phyloP scores from a whole-genome alignment of 2,329 filamentous ascomycete genomes.

The Shiraia sp. region DNA sequence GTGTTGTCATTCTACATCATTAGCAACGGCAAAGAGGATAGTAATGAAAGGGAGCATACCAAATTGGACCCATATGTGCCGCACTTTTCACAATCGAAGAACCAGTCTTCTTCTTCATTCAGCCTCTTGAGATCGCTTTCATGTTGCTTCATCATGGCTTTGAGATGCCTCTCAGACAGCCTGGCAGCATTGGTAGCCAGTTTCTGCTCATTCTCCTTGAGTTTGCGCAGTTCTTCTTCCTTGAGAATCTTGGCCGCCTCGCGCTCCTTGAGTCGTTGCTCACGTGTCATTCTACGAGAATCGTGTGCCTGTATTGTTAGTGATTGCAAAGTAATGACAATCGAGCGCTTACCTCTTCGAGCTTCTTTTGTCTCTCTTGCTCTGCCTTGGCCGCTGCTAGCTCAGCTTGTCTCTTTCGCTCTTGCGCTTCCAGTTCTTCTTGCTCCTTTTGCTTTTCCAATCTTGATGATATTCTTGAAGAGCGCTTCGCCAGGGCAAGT shows the following conservation, averaged over 20 bases:
- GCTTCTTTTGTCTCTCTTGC: slow-evolving; percentile 64
- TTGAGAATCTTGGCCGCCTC: slow-evolving; percentile 81
- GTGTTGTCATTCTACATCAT: slow-evolving; percentile 76
- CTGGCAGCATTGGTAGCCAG: slow-evolving; percentile 52
- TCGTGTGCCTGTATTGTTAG: slow-evolving; percentile 66
- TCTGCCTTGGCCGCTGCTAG: slow-evolving; percentile 64
- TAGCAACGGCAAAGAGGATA: slow-evolving; percentile 2
- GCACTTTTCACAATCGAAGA: slow-evolving; percentile 89
- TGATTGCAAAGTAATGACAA: no score
- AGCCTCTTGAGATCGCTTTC: slow-evolving; percentile 76
- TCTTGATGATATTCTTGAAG: slow-evolving; percentile 83
- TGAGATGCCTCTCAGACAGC: slow-evolving; percentile 77
- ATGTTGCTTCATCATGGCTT: slow-evolving; percentile 78
- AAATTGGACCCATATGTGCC: slow-evolving; percentile 84
- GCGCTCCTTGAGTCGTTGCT: slow-evolving; percentile 82
- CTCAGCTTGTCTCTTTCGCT: slow-evolving; percentile 67
- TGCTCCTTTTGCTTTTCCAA: slow-evolving; percentile 77
- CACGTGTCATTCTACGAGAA: slow-evolving; percentile 78
- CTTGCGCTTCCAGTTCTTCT: slow-evolving; percentile 70
- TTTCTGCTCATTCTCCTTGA: slow-evolving; percentile 75
- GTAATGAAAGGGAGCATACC: slow-evolving; percentile 40
- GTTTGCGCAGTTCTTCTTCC: slow-evolving; percentile 77
- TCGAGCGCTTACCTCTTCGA: slow-evolving; percentile 63
- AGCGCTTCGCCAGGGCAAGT: slow-evolving; percentile 91
- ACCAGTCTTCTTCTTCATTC: slow-evolving; percentile 76